phyloP scores from a whole-genome alignment of 345 rosid genomes.

The Excoecaria cochinchinensis region DNA sequence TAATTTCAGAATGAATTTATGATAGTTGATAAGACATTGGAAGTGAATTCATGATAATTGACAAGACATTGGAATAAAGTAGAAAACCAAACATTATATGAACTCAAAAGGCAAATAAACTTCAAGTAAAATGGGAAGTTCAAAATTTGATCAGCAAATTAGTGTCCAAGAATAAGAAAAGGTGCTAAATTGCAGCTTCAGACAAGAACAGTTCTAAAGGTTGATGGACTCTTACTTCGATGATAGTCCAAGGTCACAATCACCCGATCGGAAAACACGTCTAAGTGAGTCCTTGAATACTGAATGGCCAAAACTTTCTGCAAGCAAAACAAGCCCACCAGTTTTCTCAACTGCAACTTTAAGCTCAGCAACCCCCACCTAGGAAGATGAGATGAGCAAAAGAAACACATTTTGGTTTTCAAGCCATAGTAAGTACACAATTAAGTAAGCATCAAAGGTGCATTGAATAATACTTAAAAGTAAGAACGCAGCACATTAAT shows the following conservation, averaged over 20 bases:
- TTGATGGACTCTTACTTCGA: slow-evolving; percentile 66
- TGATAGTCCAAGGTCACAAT: slow-evolving; percentile 76
- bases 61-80: background rate
- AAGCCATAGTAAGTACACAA: slow-evolving; percentile 4
- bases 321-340: slow-evolving; percentile 95
- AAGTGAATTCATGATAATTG: background rate
- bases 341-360: slow-evolving; percentile 91
- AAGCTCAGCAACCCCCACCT: slow-evolving; percentile 96
- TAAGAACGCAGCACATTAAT: background rate
- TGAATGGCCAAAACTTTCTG: slow-evolving; percentile 97
- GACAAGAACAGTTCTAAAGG: slow-evolving; percentile 13
- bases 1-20: background rate
- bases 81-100: background rate
- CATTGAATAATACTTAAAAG: background rate
- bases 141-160: background rate
- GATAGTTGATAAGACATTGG: background rate
- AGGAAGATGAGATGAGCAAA: slow-evolving; percentile 12
- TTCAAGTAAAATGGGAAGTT: slow-evolving; percentile 3
- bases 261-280: slow-evolving; percentile 71
- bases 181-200: slow-evolving; percentile 1
- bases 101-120: background rate
- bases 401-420: slow-evolving; percentile 7
- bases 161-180: background rate
- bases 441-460: background rate
- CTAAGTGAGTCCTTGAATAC: slow-evolving; percentile 86